These are phyloP conservation scores for Cladosporium austrohemisphaericum DNA, from an alignment of 2,329 filamentous ascomycete species.

Conservation along the genomic window DNA sequence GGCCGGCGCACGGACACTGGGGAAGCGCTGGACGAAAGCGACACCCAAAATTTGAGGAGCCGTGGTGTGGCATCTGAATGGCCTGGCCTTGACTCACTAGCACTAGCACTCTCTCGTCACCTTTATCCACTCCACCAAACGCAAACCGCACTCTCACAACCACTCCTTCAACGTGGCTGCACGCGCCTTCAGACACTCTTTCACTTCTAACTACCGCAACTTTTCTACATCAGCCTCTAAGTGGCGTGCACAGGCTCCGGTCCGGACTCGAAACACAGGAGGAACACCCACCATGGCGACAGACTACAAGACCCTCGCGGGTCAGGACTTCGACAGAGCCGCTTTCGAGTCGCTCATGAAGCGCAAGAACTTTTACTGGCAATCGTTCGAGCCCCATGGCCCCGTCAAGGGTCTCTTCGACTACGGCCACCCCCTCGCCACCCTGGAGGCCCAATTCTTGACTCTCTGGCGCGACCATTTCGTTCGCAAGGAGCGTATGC, in stretches of 20 bases:
- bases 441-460: conserved; percentile 81
- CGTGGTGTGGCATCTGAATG: conserved; percentile 1
- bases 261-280: conserved; percentile 34
- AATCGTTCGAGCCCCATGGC: conserved; percentile 86
- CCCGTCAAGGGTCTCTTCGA: conserved; percentile 65
- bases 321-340: conserved; percentile 80
- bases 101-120: too few relatives aligned
- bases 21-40: conserved; percentile 3
- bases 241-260: conserved; percentile 24
- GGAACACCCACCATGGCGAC: conserved; percentile 51
- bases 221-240: conserved; percentile 19
- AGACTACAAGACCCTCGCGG: conserved; percentile 73
- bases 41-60: conserved; percentile 7
- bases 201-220: conserved; percentile 8
- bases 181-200: conserved; percentile 8
- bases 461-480: conserved; percentile 93
- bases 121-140: not conserved
- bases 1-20: conserved; percentile 1
- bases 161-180: conserved; percentile 16
- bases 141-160: conserved; percentile 2
- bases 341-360: conserved; percentile 81
- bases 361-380: conserved; percentile 89
- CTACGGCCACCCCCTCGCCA: conserved; percentile 84
- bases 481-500: conserved; percentile 88
- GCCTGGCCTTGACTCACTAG: conserved; percentile 9